Evolutionary conservation across 208 protist genomes (phyloP).

Genomic region (Acanthamoeba royreba): DNA sequence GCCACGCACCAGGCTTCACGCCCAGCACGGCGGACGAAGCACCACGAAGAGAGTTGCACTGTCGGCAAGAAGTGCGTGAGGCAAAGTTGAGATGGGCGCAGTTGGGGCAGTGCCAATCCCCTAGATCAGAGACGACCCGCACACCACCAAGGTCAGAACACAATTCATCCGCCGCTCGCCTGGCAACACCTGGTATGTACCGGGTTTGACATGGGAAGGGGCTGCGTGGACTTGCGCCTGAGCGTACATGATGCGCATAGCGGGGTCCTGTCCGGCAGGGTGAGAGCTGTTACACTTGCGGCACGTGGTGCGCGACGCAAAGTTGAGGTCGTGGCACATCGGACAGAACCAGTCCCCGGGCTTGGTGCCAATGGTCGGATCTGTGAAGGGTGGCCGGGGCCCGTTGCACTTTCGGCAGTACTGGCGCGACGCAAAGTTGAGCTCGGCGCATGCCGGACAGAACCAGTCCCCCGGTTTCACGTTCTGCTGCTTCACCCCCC

Average conservation of each 20-base stretch:
- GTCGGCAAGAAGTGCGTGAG: conserved; percentile 16
- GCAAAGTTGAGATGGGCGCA: conserved; percentile 42
- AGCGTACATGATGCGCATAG: neutral
- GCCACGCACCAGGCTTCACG: conserved; percentile 28
- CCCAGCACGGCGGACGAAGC: neutral
- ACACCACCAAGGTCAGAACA: no score
- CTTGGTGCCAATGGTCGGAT: conserved; percentile 31
- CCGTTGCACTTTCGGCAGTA: conserved; percentile 10
- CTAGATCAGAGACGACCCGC: no score
- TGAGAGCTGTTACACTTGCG: neutral
- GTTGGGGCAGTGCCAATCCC: conserved; percentile 41
- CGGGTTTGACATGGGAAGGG: neutral
- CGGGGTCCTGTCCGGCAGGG: neutral
- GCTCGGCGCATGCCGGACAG: conserved; percentile 7
- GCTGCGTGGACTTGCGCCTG: neutral
- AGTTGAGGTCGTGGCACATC: conserved; percentile 35
- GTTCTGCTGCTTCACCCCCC: neutral
- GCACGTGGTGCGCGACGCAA: conserved; percentile 22
- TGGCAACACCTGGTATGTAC: no score
- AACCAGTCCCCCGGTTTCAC: conserved; percentile 33
- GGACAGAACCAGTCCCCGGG: conserved; percentile 47
- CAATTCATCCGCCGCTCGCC: no score
- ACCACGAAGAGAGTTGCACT: neutral
- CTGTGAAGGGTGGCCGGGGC: neutral
- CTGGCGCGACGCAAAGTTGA: conserved; percentile 44